Conservation (phyloP, 129 eudicot genomes). For the Saposhnikovia divaricata region DNA sequence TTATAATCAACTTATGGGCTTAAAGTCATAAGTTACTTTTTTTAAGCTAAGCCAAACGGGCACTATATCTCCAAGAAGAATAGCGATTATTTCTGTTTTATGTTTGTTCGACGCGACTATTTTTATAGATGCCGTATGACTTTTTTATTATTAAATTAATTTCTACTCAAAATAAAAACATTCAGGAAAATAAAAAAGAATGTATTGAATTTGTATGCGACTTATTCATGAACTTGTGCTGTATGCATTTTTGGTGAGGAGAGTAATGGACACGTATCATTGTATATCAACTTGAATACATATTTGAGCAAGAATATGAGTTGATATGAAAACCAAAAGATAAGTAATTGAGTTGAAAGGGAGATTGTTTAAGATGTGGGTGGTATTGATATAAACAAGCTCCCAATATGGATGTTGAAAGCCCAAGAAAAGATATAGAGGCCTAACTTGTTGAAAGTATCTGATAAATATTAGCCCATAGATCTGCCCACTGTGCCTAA, state of each 20-base stretch:
- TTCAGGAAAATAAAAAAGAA: too few relatives aligned
- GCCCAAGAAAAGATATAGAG: not conserved
- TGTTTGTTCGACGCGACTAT: too few relatives aligned
- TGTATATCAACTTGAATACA: not conserved
- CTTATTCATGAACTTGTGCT: not conserved
- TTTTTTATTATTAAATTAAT: too few relatives aligned
- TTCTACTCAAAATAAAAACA: too few relatives aligned
- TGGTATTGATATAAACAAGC: not conserved
- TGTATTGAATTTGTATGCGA: not conserved
- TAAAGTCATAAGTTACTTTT: too few relatives aligned
- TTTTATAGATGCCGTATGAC: too few relatives aligned
- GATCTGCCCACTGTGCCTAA: constrained; percentile 38
- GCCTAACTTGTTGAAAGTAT: not conserved
- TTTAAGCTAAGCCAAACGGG: too few relatives aligned
- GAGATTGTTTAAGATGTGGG: not conserved
- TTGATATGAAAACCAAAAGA: not conserved
- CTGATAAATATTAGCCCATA: not conserved
- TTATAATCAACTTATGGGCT: too few relatives aligned
- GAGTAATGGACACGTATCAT: not conserved
- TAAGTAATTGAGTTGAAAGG: not conserved
- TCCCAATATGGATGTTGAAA: not conserved
- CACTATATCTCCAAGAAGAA: too few relatives aligned
- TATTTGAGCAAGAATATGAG: not conserved
- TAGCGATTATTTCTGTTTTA: too few relatives aligned
- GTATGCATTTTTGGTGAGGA: not conserved